Evolutionary conservation across 176 grass and related monocot genomes (phyloP), one percentile per base, ranked within the genome.

Genomic region (Juncus effusus): DNA sequence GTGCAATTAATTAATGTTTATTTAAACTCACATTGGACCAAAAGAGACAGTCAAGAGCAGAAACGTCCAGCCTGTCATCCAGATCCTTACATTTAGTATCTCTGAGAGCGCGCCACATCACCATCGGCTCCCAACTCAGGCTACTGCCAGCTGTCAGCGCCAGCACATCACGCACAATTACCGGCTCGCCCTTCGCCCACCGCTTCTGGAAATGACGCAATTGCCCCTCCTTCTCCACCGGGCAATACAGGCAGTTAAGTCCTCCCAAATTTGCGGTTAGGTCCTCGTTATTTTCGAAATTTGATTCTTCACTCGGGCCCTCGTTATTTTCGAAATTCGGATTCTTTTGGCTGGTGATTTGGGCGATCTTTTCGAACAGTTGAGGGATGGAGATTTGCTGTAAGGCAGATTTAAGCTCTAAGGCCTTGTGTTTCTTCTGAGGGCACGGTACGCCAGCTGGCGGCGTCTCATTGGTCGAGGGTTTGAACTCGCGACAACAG

Each of bases 81-180:
- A 69, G 64, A 41, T n/a, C 78, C 55, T 76, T 76, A 38, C 68
- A 57, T 12, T 80, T 40, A 51, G 56, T 69, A 76, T 96, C 85
- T 49, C 87, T 72, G 53, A 96, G 62, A 74, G 88, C 88, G 40
- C 82, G 80, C 93, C 87, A 96, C 93, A 96, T 96, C 62, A 96
- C 93, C 77, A 80, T 77, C 2, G 85, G 93, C 52, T 88, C 93
- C 93, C 93, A 96, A 1, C 19, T 28, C 19, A 28, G 19, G 59
- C 93, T 88, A 37, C 91, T 36, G 13, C 87, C 85, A 79, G 87
- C 79, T 10, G 87, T 86, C 44, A 80, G 71, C 42, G 76, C 36
- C 64, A 96, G 79, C 37, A 78, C 82, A 72, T 91, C 74, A 9
- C 68, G 50, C 42, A 96, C 82, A 79, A 96, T 38, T 70, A 96